Base-by-base conservation (phyloP, 2,329 filamentous ascomycete species). In the Penicillium crustosum region DNA sequence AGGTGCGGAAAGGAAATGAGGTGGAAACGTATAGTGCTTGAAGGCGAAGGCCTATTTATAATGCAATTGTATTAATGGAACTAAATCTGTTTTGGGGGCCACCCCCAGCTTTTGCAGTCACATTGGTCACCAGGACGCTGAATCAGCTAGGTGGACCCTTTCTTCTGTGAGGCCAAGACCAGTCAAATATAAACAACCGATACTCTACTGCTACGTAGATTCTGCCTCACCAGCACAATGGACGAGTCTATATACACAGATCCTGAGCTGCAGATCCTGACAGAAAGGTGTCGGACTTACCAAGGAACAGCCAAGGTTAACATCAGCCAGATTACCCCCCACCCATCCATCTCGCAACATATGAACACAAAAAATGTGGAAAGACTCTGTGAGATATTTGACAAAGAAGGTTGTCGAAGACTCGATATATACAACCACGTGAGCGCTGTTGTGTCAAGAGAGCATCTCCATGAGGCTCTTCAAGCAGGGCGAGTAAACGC, bases 221-320 rank as follows among this genome's bases (percentile, higher is more conserved):
- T 33, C 29, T 33, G 29, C 29, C 10, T 33, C 10, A 33, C 29
- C 29, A 33, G 10, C 29, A 33, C 29, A 0, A 60, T 60, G 35
- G 49, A 56, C n/a, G 17, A 50, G n/a, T 39, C 23, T 55, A 55
- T 59, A 27, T 64, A 61, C 12, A 65, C 57, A 8, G 55, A 65
- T 39, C 6, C n/a, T 27, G 57, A 68, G 39, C 50, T 49, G 12
- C 60, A 54, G 48, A 17, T 68, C 23, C 23, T 48, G 9, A 58
- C 42, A 27, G 67, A 72, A 59, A 60, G 61, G 51, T 29, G 49
- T 44, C 55, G 53, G 2, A 73, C 69, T 60, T 69, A 67, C 52
- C 50, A 67, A 61, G 65, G 68, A 48, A 68, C 63, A 4, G 65
- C 64, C 13, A 69, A 66, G 50, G 58, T 72, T 50, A 57, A 64